Evolutionary conservation across 495 filamentous ascomycete species (phyloP).

Genomic region (Chaetomium tenue): DNA sequence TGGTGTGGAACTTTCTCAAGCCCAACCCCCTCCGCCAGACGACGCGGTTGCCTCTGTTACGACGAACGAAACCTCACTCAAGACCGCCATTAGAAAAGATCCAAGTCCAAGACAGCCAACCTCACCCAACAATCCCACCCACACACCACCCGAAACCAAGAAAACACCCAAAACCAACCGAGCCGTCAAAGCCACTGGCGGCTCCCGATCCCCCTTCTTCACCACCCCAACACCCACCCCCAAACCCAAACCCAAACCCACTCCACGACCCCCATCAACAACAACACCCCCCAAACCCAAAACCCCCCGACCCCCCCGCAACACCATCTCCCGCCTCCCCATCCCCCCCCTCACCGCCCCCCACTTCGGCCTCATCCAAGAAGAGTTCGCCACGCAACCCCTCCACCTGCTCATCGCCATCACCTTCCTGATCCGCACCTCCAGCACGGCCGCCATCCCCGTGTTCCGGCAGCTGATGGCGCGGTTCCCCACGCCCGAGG

Average conservation of each 20-base stretch:
- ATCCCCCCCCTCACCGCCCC: slow-evolving; percentile 65
- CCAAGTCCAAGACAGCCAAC: not conserved
- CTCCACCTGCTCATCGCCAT: slow-evolving; percentile 72
- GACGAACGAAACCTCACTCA: not conserved
- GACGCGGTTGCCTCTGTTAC: not conserved
- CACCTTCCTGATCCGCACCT: slow-evolving; percentile 80
- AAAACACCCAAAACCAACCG: not conserved
- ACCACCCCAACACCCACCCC: slow-evolving; percentile 19
- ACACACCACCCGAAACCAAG: not conserved
- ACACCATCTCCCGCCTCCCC: slow-evolving; percentile 61
- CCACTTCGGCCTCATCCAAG: slow-evolving; percentile 78
- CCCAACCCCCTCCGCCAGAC: not conserved
- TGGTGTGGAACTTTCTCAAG: not conserved
- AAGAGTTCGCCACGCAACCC: slow-evolving; percentile 67
- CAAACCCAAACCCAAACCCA: not conserved
- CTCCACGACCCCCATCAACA: slow-evolving; percentile 19
- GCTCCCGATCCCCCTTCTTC: slow-evolving; percentile 46
- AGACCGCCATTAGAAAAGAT: not conserved
- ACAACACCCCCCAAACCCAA: slow-evolving; percentile 9
- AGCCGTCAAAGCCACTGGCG: slow-evolving; percentile 23
- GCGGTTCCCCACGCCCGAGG: slow-evolving; percentile 64
- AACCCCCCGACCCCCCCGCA: slow-evolving; percentile 40
- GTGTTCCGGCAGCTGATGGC: slow-evolving; percentile 67
- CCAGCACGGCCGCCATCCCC: slow-evolving; percentile 71
- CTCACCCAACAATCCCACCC: not conserved